Evolutionary conservation across 441 rosid genomes (phyloP).

Genomic region (Euphorbia schlechtendalii): DNA sequence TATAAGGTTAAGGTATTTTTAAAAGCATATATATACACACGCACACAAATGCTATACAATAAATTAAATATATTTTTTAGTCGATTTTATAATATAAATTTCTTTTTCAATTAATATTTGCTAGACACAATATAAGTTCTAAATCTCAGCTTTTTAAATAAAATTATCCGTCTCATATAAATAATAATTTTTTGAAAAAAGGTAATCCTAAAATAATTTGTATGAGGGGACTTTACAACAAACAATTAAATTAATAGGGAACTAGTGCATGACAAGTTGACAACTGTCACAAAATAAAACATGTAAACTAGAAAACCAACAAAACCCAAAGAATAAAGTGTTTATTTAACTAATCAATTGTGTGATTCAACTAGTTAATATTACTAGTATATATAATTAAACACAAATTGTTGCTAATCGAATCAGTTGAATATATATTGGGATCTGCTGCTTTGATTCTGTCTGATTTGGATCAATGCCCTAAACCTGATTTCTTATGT

Average conservation of each 20-base stretch:
- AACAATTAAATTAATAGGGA: neutral
- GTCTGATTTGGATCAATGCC: constrained; percentile 26
- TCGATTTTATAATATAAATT: too few species aligned
- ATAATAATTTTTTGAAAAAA: neutral
- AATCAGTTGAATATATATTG: constrained; percentile 22
- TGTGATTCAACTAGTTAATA: neutral
- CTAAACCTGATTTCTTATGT: constrained; percentile 19
- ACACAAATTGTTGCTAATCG: constrained; percentile 4
- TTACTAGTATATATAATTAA: neutral
- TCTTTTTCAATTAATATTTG: too few species aligned
- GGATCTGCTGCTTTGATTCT: constrained; percentile 32
- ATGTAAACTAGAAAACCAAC: too few species aligned
- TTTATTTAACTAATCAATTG: constrained; percentile 1
- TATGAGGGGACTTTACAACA: constrained; percentile 1
- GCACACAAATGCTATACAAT: too few species aligned
- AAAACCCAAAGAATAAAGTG: constrained; percentile 4
- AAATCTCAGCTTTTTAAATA: neutral
- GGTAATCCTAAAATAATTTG: neutral
- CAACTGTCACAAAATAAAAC: neutral
- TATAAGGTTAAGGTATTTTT: too few species aligned
- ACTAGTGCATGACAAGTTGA: neutral
- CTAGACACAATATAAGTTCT: too few species aligned
- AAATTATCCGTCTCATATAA: neutral
- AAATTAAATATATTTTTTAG: too few species aligned
- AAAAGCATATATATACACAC: too few species aligned